Evolutionary conservation across 108 stramenopile species (phyloP), one percentile per base, ranked within the genome.

Genomic region (Skeletonema grethae): DNA sequence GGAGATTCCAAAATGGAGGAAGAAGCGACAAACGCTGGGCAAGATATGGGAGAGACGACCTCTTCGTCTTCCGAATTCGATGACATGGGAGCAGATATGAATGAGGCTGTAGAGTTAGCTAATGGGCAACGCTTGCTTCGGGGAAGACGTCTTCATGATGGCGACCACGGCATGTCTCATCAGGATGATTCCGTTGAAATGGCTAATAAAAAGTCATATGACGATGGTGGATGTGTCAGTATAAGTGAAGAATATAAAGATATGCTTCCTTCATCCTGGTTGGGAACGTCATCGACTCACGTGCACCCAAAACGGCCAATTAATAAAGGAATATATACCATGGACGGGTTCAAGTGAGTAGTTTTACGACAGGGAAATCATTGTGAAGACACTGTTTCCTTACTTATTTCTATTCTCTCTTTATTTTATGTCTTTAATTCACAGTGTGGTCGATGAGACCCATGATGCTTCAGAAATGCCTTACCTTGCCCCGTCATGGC

Each of bases 391-490:
- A n/a, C 41, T 43, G 3, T 2, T 5, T 43, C 41, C 10, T n/a
- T n/a, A 3, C 41, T 43, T 15, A 43, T 43, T n/a, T 1, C 3
- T 43, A 0, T 43, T n/a, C n/a, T n/a, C n/a, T 10, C 15, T 43
- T 43, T 1, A 1, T n/a, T 4, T n/a, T 4, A 28, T 10, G 9
- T 11, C 6, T 24, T 3, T 0, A 13, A 58, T 24, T 2, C 3
- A 41, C 57, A 41, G 24, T 58, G 13, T 61, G 60, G 60, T 61
- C 43, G 60, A 61, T 9, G 60, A 61, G 20, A 48, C 60, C 10
- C 45, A 41, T 61, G 7, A 61, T 18, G 29, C 39, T 48, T n/a
- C 16, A 39, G 60, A 61, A 3, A 61, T 61, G 60, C 60, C 60
- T 61, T 61, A 10, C 11, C 34, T 61, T 39, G 36, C 60, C 29